Base-by-base conservation (phyloP, 805 yeast genomes). In the Candida nemodendra region DNA sequence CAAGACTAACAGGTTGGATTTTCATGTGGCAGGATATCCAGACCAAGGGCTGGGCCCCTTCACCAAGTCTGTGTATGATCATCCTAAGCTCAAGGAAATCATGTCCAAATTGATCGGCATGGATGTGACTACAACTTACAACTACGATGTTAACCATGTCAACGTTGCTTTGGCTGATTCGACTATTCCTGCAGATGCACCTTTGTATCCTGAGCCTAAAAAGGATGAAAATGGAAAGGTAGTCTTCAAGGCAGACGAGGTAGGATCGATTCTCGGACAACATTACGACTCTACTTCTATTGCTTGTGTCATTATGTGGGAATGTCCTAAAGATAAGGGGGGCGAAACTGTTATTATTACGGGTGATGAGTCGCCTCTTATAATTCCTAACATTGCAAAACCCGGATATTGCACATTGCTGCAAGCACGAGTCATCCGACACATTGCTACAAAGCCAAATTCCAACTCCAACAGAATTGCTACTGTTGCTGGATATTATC, bases 71-170 rank as follows among this genome's bases (percentile, higher is more conserved):
- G 78, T 81, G 9, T 75, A 78, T 73, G 62, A 62, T 2, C 76
- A 72, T 44, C 78, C 79, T 17, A 65, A 66, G 47, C 68, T 78
- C 8, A 51, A 66, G 44, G 73, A 71, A 39, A 65, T 76, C 37
- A 58, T 78, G 29, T 64, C 70, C 31, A 62, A 45, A 11, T 72
- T 75, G 69, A 76, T 79, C 9, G 78, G 78, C 1, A 71, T 71
- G 22, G 71, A 68, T 5, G 58, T 72, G 44, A 68, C 65, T 27
- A 53, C 65, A 5, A 58, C 71, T 16, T 68, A 71, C 64, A 78
- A 76, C 42, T 76, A 69, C 42, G 82, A 78, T 48, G 59, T 71
- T 28, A 78, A 72, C n/a, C 77, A 73, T 46, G 64, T 70, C 16
- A 78, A 78, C 51, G 59, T 73, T 18, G 68, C 73, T 2, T 54